These are phyloP conservation scores for Chaetomium globosum DNA, from an alignment of 2,329 filamentous ascomycete species.

Conservation along the genomic window DNA sequence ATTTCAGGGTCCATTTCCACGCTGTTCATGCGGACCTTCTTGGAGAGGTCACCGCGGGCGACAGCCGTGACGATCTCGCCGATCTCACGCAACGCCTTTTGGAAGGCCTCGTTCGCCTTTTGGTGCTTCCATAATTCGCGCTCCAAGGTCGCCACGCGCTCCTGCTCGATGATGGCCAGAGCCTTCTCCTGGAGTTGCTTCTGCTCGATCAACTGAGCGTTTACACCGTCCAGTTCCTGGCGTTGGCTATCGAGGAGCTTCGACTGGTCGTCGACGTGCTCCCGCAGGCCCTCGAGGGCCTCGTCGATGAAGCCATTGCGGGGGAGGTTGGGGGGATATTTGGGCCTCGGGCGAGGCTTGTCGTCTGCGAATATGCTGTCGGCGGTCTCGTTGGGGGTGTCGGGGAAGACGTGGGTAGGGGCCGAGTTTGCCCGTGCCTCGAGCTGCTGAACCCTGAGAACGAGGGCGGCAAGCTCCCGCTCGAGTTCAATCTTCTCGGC, in stretches of 20 bases:
- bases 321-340: conserved; percentile 35
- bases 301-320: conserved; percentile 35
- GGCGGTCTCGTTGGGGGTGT: conserved; percentile 77
- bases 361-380: conserved; percentile 66
- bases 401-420: conserved; percentile 63
- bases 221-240: conserved; percentile 81
- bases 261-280: conserved; percentile 91
- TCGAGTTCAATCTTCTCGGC: conserved; percentile 78
- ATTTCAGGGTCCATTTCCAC: conserved; percentile 99
- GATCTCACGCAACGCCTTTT: conserved; percentile 94
- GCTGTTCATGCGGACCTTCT: conserved; percentile 93
- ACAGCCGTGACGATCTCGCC: conserved; percentile 97
- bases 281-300: conserved; percentile 73
- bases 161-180: conserved; percentile 78
- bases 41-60: conserved; percentile 90
- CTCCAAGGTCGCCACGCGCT: conserved; percentile 86
- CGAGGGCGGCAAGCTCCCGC: conserved; percentile 77
- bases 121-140: conserved; percentile 95
- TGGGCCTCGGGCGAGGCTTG: conserved; percentile 45
- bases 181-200: conserved; percentile 82
- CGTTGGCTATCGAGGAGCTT: conserved; percentile 87
- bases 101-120: conserved; percentile 97
- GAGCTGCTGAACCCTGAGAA: conserved; percentile 75
- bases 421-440: conserved; percentile 73
- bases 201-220: conserved; percentile 81